Evolutionary conservation across 2,329 filamentous ascomycete species (phyloP).

Genomic region (Penicillium expansum): DNA sequence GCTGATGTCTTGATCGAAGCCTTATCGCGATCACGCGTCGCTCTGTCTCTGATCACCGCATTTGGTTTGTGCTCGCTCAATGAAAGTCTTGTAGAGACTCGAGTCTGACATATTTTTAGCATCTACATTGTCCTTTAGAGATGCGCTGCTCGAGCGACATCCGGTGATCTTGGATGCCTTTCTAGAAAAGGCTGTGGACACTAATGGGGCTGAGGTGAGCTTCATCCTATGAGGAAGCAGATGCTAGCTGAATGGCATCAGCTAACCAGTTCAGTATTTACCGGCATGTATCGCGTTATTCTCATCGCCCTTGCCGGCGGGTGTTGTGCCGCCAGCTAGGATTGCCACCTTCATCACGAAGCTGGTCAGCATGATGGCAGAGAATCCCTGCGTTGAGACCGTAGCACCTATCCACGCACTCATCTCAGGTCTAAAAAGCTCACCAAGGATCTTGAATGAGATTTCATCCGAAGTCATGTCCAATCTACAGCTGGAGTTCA

Average conservation of each 20-base stretch:
- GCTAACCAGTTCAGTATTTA: conserved; percentile 27
- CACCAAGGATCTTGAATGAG: conserved; percentile 27
- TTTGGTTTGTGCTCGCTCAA: conserved; percentile 43
- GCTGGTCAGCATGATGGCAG: conserved; percentile 29
- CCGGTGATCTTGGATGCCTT: conserved; percentile 37
- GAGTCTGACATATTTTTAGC: conserved; percentile 25
- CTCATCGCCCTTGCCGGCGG: conserved; percentile 32
- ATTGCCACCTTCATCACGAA: conserved; percentile 34
- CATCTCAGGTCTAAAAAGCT: conserved; percentile 31
- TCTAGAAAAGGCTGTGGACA: conserved; percentile 30
- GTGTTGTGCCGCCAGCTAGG: conserved; percentile 32
- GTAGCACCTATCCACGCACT: conserved; percentile 36
- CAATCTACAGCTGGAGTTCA: conserved; percentile 38
- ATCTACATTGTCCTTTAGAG: conserved; percentile 27
- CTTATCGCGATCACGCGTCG: conserved; percentile 51
- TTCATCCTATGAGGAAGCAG: too few relatives aligned
- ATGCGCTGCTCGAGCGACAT: conserved; percentile 34
- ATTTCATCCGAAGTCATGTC: conserved; percentile 36
- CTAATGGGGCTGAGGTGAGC: conserved; percentile 32
- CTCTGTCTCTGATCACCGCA: conserved; percentile 49
- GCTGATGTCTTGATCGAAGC: conserved; percentile 48
- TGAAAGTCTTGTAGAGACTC: neutral
- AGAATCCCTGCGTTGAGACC: conserved; percentile 32
- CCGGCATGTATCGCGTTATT: conserved; percentile 35
- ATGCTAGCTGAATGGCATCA: neutral